phyloP scores from a whole-genome alignment of 495 filamentous ascomycete genomes.

The Viridothelium virens region DNA sequence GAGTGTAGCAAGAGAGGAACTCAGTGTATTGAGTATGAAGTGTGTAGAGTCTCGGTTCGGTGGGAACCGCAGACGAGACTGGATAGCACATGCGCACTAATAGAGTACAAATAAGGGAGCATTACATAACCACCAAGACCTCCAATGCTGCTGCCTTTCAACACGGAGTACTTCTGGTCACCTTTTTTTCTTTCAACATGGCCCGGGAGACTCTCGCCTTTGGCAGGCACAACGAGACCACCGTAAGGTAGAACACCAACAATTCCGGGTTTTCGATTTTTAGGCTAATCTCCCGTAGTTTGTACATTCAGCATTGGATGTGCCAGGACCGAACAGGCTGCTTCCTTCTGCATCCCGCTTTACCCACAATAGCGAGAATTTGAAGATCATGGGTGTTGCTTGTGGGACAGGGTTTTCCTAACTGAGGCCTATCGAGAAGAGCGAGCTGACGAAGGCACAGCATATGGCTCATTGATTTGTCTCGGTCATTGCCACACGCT shows the following conservation, averaged over 20 bases:
- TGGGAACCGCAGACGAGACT: too few species aligned
- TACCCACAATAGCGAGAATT: not conserved
- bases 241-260: not conserved
- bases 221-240: not conserved
- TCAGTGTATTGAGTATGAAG: too few species aligned
- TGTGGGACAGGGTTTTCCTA: not conserved
- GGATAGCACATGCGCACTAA: too few species aligned
- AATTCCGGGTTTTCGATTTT: not conserved
- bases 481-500: constrained; percentile 4
- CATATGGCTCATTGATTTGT: constrained; percentile 8
- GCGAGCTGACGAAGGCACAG: not conserved
- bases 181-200: not conserved
- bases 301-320: constrained; percentile 21
- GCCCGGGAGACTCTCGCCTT: not conserved
- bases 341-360: constrained; percentile 14
- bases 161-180: not conserved
- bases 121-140: too few species aligned
- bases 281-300: not conserved
- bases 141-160: too few species aligned
- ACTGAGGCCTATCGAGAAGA: not conserved
- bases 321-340: constrained; percentile 16
- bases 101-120: too few species aligned
- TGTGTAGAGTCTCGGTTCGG: too few species aligned
- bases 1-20: too few species aligned
- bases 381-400: not conserved